phyloP scores from a whole-genome alignment of 2,329 filamentous ascomycete species.

The Colletotrichum euphorbiae region DNA sequence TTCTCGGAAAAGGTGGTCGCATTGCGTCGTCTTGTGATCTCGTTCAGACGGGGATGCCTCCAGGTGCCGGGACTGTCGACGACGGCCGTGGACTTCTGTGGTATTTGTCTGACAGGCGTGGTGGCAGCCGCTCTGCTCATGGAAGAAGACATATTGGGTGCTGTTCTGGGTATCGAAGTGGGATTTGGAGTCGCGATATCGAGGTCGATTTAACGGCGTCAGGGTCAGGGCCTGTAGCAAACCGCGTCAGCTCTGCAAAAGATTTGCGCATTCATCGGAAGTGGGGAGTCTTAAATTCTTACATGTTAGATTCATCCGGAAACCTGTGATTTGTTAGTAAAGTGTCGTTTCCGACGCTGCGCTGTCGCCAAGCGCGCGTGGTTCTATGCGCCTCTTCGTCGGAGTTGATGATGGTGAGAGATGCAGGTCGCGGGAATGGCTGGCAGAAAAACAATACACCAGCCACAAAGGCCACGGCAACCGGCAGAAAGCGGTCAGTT shows the following conservation, averaged over 20 bases:
- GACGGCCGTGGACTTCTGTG: slow-evolving; percentile 47
- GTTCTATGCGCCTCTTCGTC: slow-evolving; percentile 36
- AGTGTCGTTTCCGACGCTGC: slow-evolving; percentile 32
- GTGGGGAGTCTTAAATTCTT: neutral
- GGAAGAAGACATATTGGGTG: slow-evolving; percentile 48
- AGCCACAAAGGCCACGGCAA: slow-evolving; percentile 37
- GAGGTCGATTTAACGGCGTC: slow-evolving; percentile 20
- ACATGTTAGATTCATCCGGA: slow-evolving; percentile 12
- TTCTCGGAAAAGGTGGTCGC: slow-evolving; percentile 81
- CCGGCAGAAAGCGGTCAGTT: slow-evolving; percentile 36
- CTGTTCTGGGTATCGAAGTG: neutral
- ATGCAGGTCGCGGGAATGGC: slow-evolving; percentile 9
- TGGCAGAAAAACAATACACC: slow-evolving; percentile 39
- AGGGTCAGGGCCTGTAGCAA: slow-evolving; percentile 33
- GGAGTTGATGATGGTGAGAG: slow-evolving; percentile 32
- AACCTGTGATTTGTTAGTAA: slow-evolving; percentile 44
- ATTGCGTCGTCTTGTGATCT: slow-evolving; percentile 86
- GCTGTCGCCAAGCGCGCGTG: slow-evolving; percentile 38
- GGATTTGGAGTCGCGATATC: slow-evolving; percentile 4
- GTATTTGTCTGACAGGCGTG: slow-evolving; percentile 57
- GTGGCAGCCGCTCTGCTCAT: slow-evolving; percentile 34
- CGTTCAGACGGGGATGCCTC: slow-evolving; percentile 88
- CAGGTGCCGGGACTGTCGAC: slow-evolving; percentile 80
- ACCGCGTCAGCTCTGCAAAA: slow-evolving; percentile 13
- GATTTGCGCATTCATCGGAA: neutral